A percentile compares a stretch with the other conserved stretches of the same genome.
Evolutionary conservation across 805 yeast genomes (phyloP).

Genomic region (Schwanniomyces yamadae): DNA sequence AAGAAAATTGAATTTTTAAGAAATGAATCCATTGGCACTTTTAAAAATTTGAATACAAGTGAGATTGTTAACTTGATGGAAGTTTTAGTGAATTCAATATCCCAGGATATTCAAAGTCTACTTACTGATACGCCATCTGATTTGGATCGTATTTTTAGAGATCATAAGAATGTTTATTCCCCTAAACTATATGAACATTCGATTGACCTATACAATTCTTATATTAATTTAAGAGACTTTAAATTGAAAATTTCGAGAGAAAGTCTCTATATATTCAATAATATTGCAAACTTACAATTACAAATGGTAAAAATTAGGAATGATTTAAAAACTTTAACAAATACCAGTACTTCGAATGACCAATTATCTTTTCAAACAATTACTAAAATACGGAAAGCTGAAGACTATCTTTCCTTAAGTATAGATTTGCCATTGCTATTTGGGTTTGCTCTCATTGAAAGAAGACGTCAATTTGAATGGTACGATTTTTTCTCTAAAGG

Average conservation of each 20-base stretch:
- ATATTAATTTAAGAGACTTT: slow-evolving; percentile 32
- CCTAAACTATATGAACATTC: slow-evolving; percentile 33
- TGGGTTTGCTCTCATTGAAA: slow-evolving; percentile 67
- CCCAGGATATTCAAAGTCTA: slow-evolving; percentile 14
- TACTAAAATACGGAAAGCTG: slow-evolving; percentile 27
- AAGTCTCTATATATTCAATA: slow-evolving; percentile 25
- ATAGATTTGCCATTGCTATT: slow-evolving; percentile 70
- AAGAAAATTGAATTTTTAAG: slow-evolving; percentile 41
- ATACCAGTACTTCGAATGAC: slow-evolving; percentile 10
- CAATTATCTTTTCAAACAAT: slow-evolving; percentile 19
- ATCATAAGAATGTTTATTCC: slow-evolving; percentile 15
- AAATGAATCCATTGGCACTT: slow-evolving; percentile 31
- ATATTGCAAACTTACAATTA: slow-evolving; percentile 38
- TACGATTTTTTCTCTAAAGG: slow-evolving; percentile 40
- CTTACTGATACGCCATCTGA: slow-evolving; percentile 5
- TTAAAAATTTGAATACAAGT: slow-evolving; percentile 19
- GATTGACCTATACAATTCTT: slow-evolving; percentile 30
- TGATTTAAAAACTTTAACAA: slow-evolving; percentile 26
- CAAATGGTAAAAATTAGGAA: slow-evolving; percentile 32
- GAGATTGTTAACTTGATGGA: slow-evolving; percentile 9
- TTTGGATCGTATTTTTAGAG: slow-evolving; percentile 22
- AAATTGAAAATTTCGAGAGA: slow-evolving; percentile 21
- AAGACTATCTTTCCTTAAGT: slow-evolving; percentile 43
- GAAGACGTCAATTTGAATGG: slow-evolving; percentile 61
- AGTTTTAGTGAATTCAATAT: slow-evolving; percentile 4